These are phyloP conservation scores for Annona squamosa DNA, from an alignment of 164 flowering plant species.

Conservation along the genomic window DNA sequence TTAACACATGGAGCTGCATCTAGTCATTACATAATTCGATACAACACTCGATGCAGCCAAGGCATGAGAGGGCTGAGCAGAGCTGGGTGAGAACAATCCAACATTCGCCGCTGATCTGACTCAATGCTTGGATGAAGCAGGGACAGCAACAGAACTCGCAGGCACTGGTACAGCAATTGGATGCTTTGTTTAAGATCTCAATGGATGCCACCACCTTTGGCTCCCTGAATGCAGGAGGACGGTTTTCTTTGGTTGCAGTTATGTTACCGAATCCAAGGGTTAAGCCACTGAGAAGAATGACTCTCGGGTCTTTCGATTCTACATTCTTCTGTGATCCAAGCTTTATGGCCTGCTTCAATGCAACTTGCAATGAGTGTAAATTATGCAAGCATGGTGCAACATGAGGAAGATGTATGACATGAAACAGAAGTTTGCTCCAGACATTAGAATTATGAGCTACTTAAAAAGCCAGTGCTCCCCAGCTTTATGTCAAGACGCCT, in stretches of 20 bases:
- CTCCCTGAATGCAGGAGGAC: constrained; percentile 32
- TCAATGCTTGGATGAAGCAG: constrained; percentile 56
- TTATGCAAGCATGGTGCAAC: not conserved
- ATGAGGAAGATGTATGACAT: not conserved
- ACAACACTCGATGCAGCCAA: constrained; percentile 62
- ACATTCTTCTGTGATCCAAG: constrained; percentile 5
- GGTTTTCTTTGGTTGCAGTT: constrained; percentile 56
- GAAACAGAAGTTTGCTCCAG: not conserved
- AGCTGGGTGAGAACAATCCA: constrained; percentile 46
- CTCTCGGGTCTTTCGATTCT: constrained; percentile 20
- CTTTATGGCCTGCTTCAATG: constrained; percentile 10
- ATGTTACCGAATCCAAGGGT: constrained; percentile 65
- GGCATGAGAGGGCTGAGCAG: constrained; percentile 46
- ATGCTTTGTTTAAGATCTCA: constrained; percentile 44
- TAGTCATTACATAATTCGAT: constrained; percentile 32
- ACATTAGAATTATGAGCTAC: not conserved
- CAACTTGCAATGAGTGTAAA: not conserved
- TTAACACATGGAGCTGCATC: too few species aligned
- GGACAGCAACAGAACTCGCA: constrained; percentile 53
- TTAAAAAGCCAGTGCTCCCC: not conserved
- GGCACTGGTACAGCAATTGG: constrained; percentile 43
- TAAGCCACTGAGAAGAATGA: constrained; percentile 25
- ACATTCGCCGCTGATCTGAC: constrained; percentile 53
- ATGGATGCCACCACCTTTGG: constrained; percentile 26
- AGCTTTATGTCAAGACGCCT: not conserved